Conservation (phyloP, 2,329 filamentous ascomycete species). For the Leptosphaerulina australis region DNA sequence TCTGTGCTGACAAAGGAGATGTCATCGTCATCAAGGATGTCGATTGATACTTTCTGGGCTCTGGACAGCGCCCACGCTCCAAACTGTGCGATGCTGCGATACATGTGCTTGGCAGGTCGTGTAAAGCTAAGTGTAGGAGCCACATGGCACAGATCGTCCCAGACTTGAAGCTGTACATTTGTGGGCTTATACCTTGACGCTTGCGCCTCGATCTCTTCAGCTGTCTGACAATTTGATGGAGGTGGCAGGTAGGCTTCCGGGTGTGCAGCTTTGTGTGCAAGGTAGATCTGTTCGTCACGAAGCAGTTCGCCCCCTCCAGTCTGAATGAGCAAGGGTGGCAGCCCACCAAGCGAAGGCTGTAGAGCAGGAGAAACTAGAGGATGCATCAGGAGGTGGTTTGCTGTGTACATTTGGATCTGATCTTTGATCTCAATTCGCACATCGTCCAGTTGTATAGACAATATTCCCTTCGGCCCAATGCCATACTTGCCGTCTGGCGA, state of each 20-base stretch:
- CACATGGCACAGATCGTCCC: constrained; percentile 94
- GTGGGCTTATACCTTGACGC: constrained; percentile 78
- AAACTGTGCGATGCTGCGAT: constrained; percentile 88
- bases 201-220: constrained; percentile 66
- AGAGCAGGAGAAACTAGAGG: constrained; percentile 88
- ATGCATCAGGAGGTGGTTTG: constrained; percentile 83
- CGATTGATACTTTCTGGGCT: constrained; percentile 79
- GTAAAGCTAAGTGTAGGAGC: constrained; percentile 94
- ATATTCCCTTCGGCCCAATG: constrained; percentile 41
- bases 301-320: constrained; percentile 88
- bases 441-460: constrained; percentile 69
- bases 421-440: constrained; percentile 76
- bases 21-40: constrained; percentile 78
- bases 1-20: constrained; percentile 75
- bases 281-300: constrained; percentile 90
- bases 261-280: constrained; percentile 92
- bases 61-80: constrained; percentile 87
- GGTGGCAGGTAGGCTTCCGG: constrained; percentile 75
- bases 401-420: constrained; percentile 87
- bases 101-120: constrained; percentile 95
- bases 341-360: constrained; percentile 85
- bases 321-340: constrained; percentile 86
- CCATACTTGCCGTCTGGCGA: constrained; percentile 47
- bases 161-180: constrained; percentile 91
- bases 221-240: constrained; percentile 47